Evolutionary conservation across 176 grass and related monocot species (phyloP), one percentile per base, ranked within the genome.

Genomic region (Thinopyrum elongatum): DNA sequence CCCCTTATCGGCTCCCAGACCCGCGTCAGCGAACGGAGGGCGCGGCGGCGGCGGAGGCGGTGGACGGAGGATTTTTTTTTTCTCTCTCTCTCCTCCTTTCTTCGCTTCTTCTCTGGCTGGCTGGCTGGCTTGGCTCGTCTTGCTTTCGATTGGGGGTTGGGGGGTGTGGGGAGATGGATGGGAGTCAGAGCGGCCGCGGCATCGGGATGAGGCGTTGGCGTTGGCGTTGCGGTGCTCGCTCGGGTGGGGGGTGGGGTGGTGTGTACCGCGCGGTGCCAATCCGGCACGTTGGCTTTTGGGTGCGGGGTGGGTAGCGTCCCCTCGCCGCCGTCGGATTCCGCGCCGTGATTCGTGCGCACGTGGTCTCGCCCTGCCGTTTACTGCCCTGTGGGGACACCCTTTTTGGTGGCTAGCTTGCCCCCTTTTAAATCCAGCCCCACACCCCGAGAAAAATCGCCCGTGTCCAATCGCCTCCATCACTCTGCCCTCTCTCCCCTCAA

Each of bases 261-360:
- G 62, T 58, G 61, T 62, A 30, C 78, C 41, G 63, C 64, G 42
- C 28, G 57, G 70, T 77, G 80, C 87, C 87, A 64, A 81, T 74
- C 82, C 77, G 69, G 65, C 86, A 83, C 80, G 86, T 77, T 83
- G 80, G 73, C 80, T 13, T 83, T 49, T 10, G 73, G 76, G 21
- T 61, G 35, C 64, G 51, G 63, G 86, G 86, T 68, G 46, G 86
- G 44, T 82, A 67, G 60, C 77, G 22, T 13, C 15, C 15, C 73
- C 14, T 11, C 10, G 77, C 3, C 29, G 80, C 86, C 86, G 80
- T 78, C 86, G 26, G 80, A 83, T 78, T 23, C 17, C 62, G 68
- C 82, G 36, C 76, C 76, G 21, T 17, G 84, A 86, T 86, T 39
- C 84, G 84, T 61, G 66, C 83, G 72, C 84, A 90, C 89, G 89